Conservation (phyloP, 78 protist genomes). For the Dictyostelium firmibasis region DNA sequence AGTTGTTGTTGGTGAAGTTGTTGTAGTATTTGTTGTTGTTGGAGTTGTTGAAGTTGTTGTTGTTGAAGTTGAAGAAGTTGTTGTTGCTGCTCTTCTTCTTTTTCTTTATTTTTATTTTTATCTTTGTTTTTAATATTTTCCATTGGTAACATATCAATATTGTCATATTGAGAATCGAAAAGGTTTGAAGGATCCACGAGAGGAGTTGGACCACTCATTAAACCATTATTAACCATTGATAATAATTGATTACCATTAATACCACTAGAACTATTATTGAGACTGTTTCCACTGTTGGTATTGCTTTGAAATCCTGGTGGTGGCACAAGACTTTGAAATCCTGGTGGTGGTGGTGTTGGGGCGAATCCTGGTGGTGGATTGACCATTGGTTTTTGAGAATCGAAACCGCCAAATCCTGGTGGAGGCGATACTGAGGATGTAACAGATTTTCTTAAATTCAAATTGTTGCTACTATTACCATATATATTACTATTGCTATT, state of each 20-base stretch:
- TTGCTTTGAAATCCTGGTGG: conserved; percentile 52
- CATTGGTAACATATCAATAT: background rate
- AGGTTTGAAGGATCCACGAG: background rate
- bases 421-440: conserved; percentile 50
- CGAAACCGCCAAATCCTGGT: conserved; percentile 37
- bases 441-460: conserved; percentile 23
- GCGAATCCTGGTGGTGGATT: conserved; percentile 61
- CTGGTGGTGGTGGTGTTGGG: conserved; percentile 39
- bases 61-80: conserved; percentile 39
- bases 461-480: background rate
- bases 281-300: background rate
- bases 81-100: conserved; percentile 10
- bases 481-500: background rate
- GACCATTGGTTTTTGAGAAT: background rate
- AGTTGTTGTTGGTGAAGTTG: background rate
- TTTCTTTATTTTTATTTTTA: background rate
- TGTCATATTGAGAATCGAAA: background rate
- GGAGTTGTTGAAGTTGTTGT: background rate
- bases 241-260: conserved; percentile 10
- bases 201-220: background rate
- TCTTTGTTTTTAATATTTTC: background rate
- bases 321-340: background rate
- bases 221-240: background rate
- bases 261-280: conserved; percentile 12
- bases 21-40: background rate